phyloP scores from a whole-genome alignment of 306 rosid species.

The Lathyrus sativus region DNA sequence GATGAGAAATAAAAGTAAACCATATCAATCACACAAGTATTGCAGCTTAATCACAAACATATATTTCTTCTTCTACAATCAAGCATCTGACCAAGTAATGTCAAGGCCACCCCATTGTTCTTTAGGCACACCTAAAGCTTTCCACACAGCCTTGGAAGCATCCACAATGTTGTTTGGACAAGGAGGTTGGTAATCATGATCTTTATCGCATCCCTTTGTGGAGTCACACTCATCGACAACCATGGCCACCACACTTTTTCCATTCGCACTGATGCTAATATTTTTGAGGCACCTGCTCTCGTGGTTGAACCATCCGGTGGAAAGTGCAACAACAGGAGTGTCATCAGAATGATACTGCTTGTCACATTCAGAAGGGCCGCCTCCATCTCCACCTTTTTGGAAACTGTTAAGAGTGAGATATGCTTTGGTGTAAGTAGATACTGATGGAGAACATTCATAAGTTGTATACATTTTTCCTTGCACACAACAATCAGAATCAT shows the following conservation, averaged over 20 bases:
- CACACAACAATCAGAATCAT: too few species aligned
- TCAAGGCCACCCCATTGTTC: background rate
- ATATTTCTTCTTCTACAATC: too few species aligned
- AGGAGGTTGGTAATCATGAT: too few species aligned
- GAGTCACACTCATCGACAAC: too few species aligned
- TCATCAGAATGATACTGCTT: too few species aligned
- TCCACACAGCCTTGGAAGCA: too few species aligned
- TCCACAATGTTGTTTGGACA: too few species aligned
- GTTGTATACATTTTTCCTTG: conserved; percentile 39
- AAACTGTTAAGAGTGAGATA: background rate
- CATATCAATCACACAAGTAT: background rate
- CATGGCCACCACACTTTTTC: background rate
- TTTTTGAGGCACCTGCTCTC: conserved; percentile 43
- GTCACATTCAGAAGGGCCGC: too few species aligned
- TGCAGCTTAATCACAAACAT: background rate
- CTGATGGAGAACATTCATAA: conserved; percentile 44
- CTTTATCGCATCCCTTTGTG: too few species aligned
- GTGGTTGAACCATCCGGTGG: background rate
- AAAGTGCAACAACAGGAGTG: too few species aligned
- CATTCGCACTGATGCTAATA: conserved; percentile 44
- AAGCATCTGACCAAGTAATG: conserved; percentile 13
- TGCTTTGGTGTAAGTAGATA: conserved; percentile 41
- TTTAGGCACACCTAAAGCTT: too few species aligned
- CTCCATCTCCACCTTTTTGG: too few species aligned
- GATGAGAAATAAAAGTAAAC: background rate